Evolutionary conservation across 306 rosid species (phyloP).

Genomic region (Senna siamea): DNA sequence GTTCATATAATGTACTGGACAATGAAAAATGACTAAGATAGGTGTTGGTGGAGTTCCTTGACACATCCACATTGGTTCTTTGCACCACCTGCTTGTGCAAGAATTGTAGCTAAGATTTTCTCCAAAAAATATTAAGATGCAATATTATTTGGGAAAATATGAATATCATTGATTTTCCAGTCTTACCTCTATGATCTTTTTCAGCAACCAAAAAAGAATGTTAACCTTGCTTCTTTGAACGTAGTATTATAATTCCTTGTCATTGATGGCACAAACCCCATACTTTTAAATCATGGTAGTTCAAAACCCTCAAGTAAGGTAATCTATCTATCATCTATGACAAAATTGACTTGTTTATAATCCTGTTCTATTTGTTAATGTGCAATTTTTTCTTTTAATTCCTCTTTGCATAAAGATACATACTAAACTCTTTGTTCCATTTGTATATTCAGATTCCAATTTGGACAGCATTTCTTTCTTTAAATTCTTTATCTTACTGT

Average conservation of each 20-base stretch:
- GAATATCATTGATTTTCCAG: background rate
- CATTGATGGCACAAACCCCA: background rate
- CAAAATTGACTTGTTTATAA: background rate
- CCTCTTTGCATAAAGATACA: too few relatives aligned
- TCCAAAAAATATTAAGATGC: background rate
- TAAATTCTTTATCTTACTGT: too few relatives aligned
- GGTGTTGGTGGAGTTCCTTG: background rate
- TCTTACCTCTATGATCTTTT: background rate
- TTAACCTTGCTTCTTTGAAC: slow-evolving; percentile 8
- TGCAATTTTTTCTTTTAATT: too few relatives aligned
- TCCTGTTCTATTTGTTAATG: background rate
- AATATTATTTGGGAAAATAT: background rate
- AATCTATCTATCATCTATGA: background rate
- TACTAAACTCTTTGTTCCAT: too few relatives aligned
- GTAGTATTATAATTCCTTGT: background rate
- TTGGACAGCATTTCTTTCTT: too few relatives aligned
- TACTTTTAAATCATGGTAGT: background rate
- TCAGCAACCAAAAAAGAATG: background rate
- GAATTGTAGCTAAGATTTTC: background rate
- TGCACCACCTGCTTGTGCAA: background rate
- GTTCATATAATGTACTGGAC: background rate
- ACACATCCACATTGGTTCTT: background rate
- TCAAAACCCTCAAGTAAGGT: background rate
- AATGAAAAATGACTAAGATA: background rate
- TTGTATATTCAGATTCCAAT: too few relatives aligned